Evolutionary conservation across 2,329 filamentous ascomycete genomes (phyloP).

Genomic region (Phyllosticta citriasiana): DNA sequence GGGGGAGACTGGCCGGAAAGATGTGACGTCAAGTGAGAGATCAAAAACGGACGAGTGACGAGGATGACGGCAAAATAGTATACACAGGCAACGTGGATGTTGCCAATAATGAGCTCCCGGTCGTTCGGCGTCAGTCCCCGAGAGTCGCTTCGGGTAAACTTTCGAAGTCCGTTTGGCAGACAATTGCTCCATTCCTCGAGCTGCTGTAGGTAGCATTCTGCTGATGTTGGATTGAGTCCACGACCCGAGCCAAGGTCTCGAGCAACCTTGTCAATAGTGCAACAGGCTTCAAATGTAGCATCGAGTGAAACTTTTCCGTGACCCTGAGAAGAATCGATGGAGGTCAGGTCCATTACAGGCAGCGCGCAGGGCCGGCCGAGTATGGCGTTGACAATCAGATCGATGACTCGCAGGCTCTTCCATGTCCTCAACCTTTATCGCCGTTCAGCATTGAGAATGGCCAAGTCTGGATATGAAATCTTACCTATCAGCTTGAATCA

Average conservation of each 20-base stretch:
- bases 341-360: constrained; percentile 14
- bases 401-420: constrained; percentile 39
- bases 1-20: constrained; percentile 11
- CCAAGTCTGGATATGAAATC: neutral
- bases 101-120: constrained; percentile 35
- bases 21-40: constrained; percentile 35
- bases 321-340: constrained; percentile 15
- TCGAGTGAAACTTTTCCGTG: constrained; percentile 14
- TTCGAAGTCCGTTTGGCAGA: constrained; percentile 30
- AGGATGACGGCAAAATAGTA: constrained; percentile 52
- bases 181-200: constrained; percentile 36
- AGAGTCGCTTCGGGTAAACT: constrained; percentile 11
- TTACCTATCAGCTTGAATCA: constrained; percentile 13
- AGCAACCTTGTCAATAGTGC: neutral
- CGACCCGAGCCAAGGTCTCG: neutral
- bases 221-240: constrained; percentile 5
- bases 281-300: neutral
- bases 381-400: constrained; percentile 40
- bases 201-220: constrained; percentile 13
- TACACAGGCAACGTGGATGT: constrained; percentile 45
- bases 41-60: constrained; percentile 46
- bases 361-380: constrained; percentile 35
- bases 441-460: neutral
- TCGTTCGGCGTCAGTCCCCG: constrained; percentile 14
- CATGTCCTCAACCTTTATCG: constrained; percentile 31